Evolutionary conservation across 1,139 yeast genomes (phyloP), one percentile per base, ranked within the genome.

Genomic region (Nadsonia starkeyi-henricii): DNA sequence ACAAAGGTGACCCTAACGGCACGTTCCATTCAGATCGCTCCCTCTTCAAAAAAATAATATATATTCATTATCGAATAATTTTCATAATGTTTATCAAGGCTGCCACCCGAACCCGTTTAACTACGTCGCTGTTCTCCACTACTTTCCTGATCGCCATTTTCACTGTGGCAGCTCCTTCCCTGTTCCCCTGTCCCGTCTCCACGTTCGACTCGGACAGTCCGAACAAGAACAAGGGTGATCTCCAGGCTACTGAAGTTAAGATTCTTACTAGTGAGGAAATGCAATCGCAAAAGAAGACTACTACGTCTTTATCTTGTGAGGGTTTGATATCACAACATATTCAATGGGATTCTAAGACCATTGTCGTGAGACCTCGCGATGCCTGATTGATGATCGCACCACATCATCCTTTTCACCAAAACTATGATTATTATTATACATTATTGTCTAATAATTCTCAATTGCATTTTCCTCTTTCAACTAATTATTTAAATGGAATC

Each of bases 111-210:
- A 71, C 72, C 51, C 67, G 68, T 54, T 68, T 81, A 50, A 80
- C 86, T 30, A 74, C 76, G 50, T 80, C 86, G 23, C 71, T 82
- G 52, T 83, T 83, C 64, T 76, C 81, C 33, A 77, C 88, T n/a
- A 82, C 91, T 0, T 81, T 81, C 57, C 74, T 82, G 37, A 78
- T 83, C 30, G 82, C 91, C 45, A 75, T 82, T 53, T 67, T 79
- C 48, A 68, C 85, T 48, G 91, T 83, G 13, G 78, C 82, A 1
- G 81, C 85, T 13, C 82, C 83, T 56, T 76, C 81, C 18, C 56
- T 79, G 17, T 63, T 83, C 47, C 88, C 88, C n/a, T 83, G 93
- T 65, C 93, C 93, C 1, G 81, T 44, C 1, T 23, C 43, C 41
- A 43, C 39, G 5, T 33, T 33, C 17, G 39, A 33, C 39, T 33